Evolutionary conservation across 352 stramenopile genomes (phyloP), one percentile per base, ranked within the genome.

Genomic region (Blastocystis sp.): DNA sequence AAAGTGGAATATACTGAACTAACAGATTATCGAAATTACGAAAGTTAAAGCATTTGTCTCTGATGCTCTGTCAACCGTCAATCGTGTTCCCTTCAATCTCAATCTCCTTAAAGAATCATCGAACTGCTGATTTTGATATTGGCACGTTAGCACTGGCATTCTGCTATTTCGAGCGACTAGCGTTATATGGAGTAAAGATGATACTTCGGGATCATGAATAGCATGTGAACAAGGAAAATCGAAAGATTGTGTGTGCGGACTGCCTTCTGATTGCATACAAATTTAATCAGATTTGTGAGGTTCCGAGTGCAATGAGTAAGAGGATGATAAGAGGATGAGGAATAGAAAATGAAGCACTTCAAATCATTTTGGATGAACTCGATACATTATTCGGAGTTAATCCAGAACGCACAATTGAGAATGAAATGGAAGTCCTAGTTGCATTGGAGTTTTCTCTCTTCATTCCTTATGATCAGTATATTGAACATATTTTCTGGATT

Each of bases 401-500:
- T 35, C 44, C 70, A 0, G 40, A 81, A 5, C 51, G 54, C 15
- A 56, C 54, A n/a, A 40, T 81, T 19, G 70, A 24, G 37, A 81
- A 64, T n/a, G 70, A 81, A 40, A 81, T 51, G 11, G 70, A 81
- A 44, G 70, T 81, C 30, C n/a, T 81, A n/a, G 70, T 81, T 33
- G 51, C 70, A 13, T 40, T 81, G 37, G 70, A 81, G 70, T 81
- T 81, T 40, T 81, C 70, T 27, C 70, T 81, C 0, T 33, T 81
- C 22, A 40, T 81, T 48, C 70, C 70, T 13, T 81, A 81, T 40
- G 27, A 81, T 60, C 70, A 81, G 48, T 81, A 81, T 27, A 81
- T 64, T 33, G 70, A 81, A 22, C 70, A 81, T 40, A 81, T 81
- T 22, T 81, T 81, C 44, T 81, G 70, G 70, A 81, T 81, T 81